Evolutionary conservation across 2,329 filamentous ascomycete genomes (phyloP).

Genomic region (Cordyceps tenuipes): DNA sequence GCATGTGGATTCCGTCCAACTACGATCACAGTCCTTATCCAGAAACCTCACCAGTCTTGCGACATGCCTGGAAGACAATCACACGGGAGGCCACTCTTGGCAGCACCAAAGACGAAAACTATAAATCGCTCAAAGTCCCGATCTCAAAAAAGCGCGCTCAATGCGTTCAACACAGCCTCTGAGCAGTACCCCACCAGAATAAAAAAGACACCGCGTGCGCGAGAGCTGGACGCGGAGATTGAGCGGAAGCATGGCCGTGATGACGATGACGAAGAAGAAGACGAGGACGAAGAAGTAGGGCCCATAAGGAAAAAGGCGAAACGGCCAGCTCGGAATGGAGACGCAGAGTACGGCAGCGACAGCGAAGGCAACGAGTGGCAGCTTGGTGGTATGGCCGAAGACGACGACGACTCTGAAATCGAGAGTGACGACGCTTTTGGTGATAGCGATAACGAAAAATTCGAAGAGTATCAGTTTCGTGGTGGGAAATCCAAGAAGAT

Average conservation of each 20-base stretch:
- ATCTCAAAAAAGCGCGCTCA: slow-evolving; percentile 42
- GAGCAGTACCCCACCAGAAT: slow-evolving; percentile 40
- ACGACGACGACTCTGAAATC: slow-evolving; percentile 56
- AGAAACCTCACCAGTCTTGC: not conserved
- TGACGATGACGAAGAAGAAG: slow-evolving; percentile 35
- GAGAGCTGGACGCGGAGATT: slow-evolving; percentile 42
- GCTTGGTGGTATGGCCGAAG: slow-evolving; percentile 52
- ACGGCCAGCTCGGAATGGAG: slow-evolving; percentile 43
- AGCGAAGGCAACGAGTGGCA: slow-evolving; percentile 82
- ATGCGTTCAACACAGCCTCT: slow-evolving; percentile 50
- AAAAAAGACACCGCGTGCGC: slow-evolving; percentile 40
- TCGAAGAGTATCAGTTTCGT: slow-evolving; percentile 60
- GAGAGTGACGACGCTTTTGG: slow-evolving; percentile 76
- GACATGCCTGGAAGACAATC: slow-evolving; percentile 51
- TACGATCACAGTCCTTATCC: not conserved
- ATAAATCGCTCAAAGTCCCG: slow-evolving; percentile 40
- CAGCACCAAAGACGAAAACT: slow-evolving; percentile 27
- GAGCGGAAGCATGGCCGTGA: slow-evolving; percentile 37
- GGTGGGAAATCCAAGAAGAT: slow-evolving; percentile 31
- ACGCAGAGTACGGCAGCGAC: slow-evolving; percentile 68
- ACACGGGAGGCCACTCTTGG: slow-evolving; percentile 45
- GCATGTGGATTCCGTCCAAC: not conserved
- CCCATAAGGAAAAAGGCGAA: slow-evolving; percentile 33
- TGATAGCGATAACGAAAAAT: slow-evolving; percentile 77
- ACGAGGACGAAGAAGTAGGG: slow-evolving; percentile 51